These are phyloP conservation scores for Exophiala calicioides DNA, from an alignment of 2,329 filamentous ascomycete genomes.

Conservation along the genomic window DNA sequence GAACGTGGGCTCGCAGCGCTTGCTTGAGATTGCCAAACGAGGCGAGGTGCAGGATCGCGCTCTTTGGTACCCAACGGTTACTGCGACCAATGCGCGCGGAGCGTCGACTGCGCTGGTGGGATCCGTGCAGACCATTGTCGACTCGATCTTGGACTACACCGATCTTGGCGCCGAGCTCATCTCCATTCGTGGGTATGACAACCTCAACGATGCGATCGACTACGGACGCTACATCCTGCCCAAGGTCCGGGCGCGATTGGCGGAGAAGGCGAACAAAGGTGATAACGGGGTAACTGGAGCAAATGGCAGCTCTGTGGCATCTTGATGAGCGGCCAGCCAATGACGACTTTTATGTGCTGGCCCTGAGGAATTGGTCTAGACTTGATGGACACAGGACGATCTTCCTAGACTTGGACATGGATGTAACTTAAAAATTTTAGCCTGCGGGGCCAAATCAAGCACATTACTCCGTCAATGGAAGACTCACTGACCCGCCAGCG, in stretches of 20 bases:
- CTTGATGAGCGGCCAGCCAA: too few relatives aligned
- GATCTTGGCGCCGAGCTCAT: constrained; percentile 59
- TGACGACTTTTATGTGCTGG: too few relatives aligned
- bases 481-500: too few relatives aligned
- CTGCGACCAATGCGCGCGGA: constrained; percentile 60
- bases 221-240: constrained; percentile 61
- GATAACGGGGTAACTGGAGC: too few relatives aligned
- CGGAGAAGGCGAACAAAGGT: constrained; percentile 30
- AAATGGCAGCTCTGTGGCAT: too few relatives aligned
- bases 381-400: too few relatives aligned
- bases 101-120: constrained; percentile 62
- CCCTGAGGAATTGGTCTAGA: too few relatives aligned
- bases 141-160: constrained; percentile 60
- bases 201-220: constrained; percentile 61
- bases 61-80: constrained; percentile 65
- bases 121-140: constrained; percentile 54
- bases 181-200: constrained; percentile 63
- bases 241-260: constrained; percentile 45
- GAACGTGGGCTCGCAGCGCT: constrained; percentile 60
- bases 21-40: constrained; percentile 59
- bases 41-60: constrained; percentile 59
- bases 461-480: too few relatives aligned
- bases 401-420: too few relatives aligned
- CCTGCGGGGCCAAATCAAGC: too few relatives aligned
- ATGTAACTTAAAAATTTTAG: too few relatives aligned